A percentile compares a stretch with the other conserved stretches of the same genome.
Conservation (phyloP, 2,329 filamentous ascomycete species). For the Colletotrichum theobromicola region DNA sequence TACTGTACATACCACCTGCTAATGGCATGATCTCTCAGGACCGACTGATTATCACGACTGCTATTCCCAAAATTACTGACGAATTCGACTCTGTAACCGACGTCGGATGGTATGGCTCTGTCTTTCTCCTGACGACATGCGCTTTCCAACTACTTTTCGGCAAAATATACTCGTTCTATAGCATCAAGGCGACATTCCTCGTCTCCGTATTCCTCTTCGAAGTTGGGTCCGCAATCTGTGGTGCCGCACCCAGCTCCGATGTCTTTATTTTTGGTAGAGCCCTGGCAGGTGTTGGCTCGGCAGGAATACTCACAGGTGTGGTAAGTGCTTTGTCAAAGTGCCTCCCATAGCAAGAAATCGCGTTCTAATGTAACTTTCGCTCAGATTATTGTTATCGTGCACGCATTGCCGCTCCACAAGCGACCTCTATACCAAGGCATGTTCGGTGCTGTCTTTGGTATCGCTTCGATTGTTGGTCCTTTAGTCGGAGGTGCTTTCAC, state of each 20-base stretch:
- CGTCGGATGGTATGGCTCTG: slow-evolving; percentile 33
- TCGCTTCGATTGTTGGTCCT: slow-evolving; percentile 36
- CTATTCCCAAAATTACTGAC: slow-evolving; percentile 34
- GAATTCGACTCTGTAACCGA: slow-evolving; percentile 30
- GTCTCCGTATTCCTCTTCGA: slow-evolving; percentile 28
- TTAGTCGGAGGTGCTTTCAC: slow-evolving; percentile 32
- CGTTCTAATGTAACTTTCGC: slow-evolving; percentile 25
- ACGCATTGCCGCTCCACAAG: slow-evolving; percentile 41
- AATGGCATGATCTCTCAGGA: slow-evolving; percentile 30
- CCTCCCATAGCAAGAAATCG: background rate
- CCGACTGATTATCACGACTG: slow-evolving; percentile 54
- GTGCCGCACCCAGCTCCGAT: slow-evolving; percentile 31
- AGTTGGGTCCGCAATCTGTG: slow-evolving; percentile 35
- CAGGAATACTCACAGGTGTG: slow-evolving; percentile 36
- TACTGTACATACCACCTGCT: accelerated
- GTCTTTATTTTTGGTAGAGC: slow-evolving; percentile 42
- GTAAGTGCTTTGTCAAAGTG: background rate
- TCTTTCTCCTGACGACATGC: slow-evolving; percentile 30
- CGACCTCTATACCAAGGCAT: slow-evolving; percentile 33
- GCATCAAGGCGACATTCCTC: slow-evolving; percentile 29
- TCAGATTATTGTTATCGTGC: slow-evolving; percentile 37
- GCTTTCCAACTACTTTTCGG: slow-evolving; percentile 32
- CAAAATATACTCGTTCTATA: slow-evolving; percentile 31
- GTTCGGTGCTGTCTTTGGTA: slow-evolving; percentile 44
- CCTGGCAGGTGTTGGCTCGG: slow-evolving; percentile 38